These are phyloP conservation scores for Alternaria brassicae DNA, from an alignment of 2,329 filamentous ascomycete genomes.

Conservation along the genomic window DNA sequence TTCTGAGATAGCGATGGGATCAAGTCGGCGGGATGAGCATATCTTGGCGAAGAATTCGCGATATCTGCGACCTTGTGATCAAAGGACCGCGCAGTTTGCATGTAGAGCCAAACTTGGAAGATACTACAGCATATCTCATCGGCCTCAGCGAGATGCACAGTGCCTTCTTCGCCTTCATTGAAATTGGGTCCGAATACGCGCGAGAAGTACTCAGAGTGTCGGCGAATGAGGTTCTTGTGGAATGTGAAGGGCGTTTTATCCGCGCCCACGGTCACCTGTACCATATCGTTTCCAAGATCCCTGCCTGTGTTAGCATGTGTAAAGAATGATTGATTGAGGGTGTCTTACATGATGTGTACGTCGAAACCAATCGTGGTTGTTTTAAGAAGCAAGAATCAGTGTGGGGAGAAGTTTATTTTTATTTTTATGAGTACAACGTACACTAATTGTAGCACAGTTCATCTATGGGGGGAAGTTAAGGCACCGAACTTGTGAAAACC, in stretches of 20 bases:
- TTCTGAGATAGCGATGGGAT: too few species aligned
- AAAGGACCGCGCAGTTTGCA: not conserved
- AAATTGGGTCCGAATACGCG: not conserved
- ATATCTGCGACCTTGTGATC: too few species aligned
- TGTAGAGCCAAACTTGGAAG: not conserved
- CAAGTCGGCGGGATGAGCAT: too few species aligned
- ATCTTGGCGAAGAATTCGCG: too few species aligned
- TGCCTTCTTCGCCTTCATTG: not conserved
- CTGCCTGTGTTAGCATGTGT: not conserved
- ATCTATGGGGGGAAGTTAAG: too few species aligned
- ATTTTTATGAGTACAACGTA: too few species aligned
- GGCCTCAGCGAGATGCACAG: not conserved
- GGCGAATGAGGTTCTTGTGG: not conserved
- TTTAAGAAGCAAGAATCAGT: not conserved
- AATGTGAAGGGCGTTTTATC: not conserved
- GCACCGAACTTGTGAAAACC: too few species aligned
- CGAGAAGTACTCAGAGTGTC: not conserved
- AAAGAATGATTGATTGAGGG: not conserved
- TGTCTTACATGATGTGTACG: not conserved
- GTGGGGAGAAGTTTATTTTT: not conserved
- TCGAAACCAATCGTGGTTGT: not conserved
- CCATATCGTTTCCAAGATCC: not conserved
- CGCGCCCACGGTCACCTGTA: not conserved
- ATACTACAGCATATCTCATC: not conserved
- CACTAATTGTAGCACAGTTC: too few species aligned